Evolutionary conservation across 2,329 filamentous ascomycete species (phyloP), one percentile per base, ranked within the genome.

Genomic region (Nemania sp.): DNA sequence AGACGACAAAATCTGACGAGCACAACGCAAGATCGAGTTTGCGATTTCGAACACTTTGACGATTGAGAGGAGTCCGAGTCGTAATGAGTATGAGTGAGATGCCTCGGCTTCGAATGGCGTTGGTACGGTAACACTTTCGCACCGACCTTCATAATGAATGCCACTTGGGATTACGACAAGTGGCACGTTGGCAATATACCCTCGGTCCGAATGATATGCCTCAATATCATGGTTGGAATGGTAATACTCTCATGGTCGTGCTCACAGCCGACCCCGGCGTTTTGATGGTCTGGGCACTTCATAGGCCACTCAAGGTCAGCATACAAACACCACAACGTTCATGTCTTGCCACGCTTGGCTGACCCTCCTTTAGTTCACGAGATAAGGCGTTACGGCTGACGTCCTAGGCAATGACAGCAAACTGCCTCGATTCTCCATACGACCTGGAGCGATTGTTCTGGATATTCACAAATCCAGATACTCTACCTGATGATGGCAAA

Each of bases 371-470:
- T 51, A 61, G 65, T 55, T 56, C 32, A 57, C 43, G 53, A 65
- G 51, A 60, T 62, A 57, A 46, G 54, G 63, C 57, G 55, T 60
- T 62, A 56, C 60, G 65, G 64, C 64, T 64, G 42, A 67, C 63
- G 73, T 75, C 72, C 71, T 72, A 62, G 70, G 71, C 68, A 73
- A 40, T 13, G 71, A 75, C 72, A 63, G 56, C 65, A 75, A 75
- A 75, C 67, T 67, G 71, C 70, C 68, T 58, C n/a, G 47, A 46
- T 39, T 48, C 62, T 55, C 50, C 59, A 57, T 62, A 53, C 63
- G 52, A 66, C 66, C 59, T 63, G 60, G 65, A 64, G 50, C 5
- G 34, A 39, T 42, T 45, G 57, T 53, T 53, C 35, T 32, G 61
- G 61, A 55, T 45, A 55, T 47, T 29, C 13, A 51, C 42, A 11